Base-by-base conservation (phyloP, 257 asterid genomes). In the Orobanche coerulescens region DNA sequence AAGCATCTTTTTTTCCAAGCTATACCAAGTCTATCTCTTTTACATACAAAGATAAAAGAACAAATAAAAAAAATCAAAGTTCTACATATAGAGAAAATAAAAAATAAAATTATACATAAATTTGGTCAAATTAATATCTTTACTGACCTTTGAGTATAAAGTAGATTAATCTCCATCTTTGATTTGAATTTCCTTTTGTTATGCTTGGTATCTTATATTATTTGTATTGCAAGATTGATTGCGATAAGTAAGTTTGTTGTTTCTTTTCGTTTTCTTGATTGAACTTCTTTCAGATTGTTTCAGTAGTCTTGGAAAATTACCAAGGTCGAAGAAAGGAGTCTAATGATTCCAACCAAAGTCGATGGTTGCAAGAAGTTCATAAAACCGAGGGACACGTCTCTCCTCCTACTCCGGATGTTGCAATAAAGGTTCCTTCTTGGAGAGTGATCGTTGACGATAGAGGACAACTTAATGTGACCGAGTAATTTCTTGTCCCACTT, bases 291-390 rank as follows among this genome's bases (percentile, higher is more conserved):
- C 94, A 89, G 99, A 87, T 93, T 78, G 97, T 90, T 80, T 81
- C 95, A 26, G 96, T 83, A 64, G 94, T 89, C 73, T 75, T 93
- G 85, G 97, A 89, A 81, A 93, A 89, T 78, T 93, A 82, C 78
- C 70, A 73, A 66, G 81, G 77, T 63, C 78, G 78, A 67, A 68
- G 66, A 63, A 80, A 80, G 79, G 91, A 76, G 65, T 54, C 83
- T 48, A 52, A 71, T 71, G 79, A 79, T 39, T 33, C 81, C 56
- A 71, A 65, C 58, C 77, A 72, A 61, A 83, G 62, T 16, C 67
- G 70, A 22, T 76, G 86, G 85, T 81, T 67, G 74, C 80, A 80
- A 79, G 90, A 86, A 80, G 91, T 75, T 65, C 72, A 58, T 26
- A 84, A 92, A 71, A 67, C 74, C 11, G 98, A 88, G 73, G 94